Percentiles rank a stretch among this genome's conserved stretches.
Conservation (phyloP, 805 yeast genomes). For the Kuraishia cidri region DNA sequence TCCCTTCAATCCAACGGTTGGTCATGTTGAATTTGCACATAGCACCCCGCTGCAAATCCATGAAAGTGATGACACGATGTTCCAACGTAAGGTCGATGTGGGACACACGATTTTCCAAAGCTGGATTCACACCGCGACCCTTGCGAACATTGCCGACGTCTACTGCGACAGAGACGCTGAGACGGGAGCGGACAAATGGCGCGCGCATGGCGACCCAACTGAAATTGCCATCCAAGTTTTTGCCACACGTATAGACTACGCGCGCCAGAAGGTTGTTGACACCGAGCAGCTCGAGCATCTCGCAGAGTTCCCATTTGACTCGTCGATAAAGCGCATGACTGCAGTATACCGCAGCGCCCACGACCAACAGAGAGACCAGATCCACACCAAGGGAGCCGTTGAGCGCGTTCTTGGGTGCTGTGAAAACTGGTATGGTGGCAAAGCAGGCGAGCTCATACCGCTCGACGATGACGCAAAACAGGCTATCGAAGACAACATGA, state of each 20-base stretch:
- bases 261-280: conserved; percentile 34
- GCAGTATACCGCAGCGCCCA: conserved; percentile 36
- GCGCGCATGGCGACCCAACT: conserved; percentile 83
- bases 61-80: conserved; percentile 20
- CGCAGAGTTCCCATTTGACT: conserved; percentile 69
- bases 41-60: conserved; percentile 26
- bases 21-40: conserved; percentile 28
- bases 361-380: conserved; percentile 13
- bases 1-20: conserved; percentile 57
- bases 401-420: conserved; percentile 59
- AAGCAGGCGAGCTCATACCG: conserved; percentile 17
- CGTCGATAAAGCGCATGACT: conserved; percentile 66
- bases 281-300: conserved; percentile 27
- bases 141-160: conserved; percentile 75
- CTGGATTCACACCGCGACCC: conserved; percentile 60
- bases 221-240: conserved; percentile 84
- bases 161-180: conserved; percentile 36
- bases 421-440: conserved; percentile 35
- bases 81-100: background rate
- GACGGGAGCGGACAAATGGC: conserved; percentile 37
- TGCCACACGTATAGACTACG: conserved; percentile 45
- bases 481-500: conserved; percentile 45
- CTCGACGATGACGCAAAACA: conserved; percentile 30
- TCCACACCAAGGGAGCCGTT: conserved; percentile 67
- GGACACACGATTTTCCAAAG: conserved; percentile 8